Conservation (phyloP, 768 basidiomycete genomes). For the Suillus placidus region DNA sequence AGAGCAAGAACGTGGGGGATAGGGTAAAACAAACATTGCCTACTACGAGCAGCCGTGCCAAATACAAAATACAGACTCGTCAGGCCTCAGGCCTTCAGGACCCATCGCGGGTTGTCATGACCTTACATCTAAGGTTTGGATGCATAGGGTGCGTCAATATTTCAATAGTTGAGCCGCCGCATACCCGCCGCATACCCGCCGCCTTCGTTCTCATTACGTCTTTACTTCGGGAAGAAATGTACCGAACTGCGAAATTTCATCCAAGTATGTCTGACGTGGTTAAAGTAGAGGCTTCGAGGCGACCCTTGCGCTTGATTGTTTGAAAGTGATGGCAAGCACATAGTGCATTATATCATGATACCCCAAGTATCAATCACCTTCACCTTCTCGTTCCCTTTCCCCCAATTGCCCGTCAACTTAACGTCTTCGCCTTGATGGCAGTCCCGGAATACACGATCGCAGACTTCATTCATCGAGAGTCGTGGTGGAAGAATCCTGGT, state of each 20-base stretch:
- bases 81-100: not conserved
- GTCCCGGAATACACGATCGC: slow-evolving; percentile 55
- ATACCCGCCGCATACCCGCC: not conserved
- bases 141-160: not conserved
- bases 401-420: not conserved
- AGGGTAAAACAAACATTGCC: not conserved
- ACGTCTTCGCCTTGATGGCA: slow-evolving; percentile 26
- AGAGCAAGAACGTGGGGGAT: not conserved
- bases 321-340: slow-evolving; percentile 1
- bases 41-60: not conserved
- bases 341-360: slow-evolving; percentile 1
- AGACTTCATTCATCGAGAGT: slow-evolving; percentile 60
- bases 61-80: not conserved
- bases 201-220: slow-evolving; percentile 13
- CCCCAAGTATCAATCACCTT: slow-evolving; percentile 3
- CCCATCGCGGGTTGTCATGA: not conserved
- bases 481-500: slow-evolving; percentile 68
- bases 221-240: slow-evolving; percentile 7
- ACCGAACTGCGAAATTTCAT: slow-evolving; percentile 6
- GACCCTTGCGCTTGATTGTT: slow-evolving; percentile 3
- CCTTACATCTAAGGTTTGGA: slow-evolving; percentile 1
- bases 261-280: slow-evolving; percentile 1
- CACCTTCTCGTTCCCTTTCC: not conserved
- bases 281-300: not conserved
- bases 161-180: slow-evolving; percentile 6